A percentile compares a stretch with the other conserved stretches of the same genome.
phyloP scores from a whole-genome alignment of 2,329 filamentous ascomycete species.

The Fusarium chlamydosporum region DNA sequence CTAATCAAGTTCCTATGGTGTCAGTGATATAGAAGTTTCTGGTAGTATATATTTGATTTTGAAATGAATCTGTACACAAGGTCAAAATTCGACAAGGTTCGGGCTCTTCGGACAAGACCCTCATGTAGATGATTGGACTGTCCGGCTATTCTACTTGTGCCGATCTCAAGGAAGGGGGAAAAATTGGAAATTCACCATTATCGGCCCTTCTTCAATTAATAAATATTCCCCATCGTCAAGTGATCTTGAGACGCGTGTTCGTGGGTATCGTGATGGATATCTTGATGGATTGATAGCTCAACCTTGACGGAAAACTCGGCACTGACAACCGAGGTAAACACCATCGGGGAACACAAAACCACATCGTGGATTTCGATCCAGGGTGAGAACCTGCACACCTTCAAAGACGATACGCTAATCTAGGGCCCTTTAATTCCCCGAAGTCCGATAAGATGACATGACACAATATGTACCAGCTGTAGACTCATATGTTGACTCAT shows the following conservation, averaged over 20 bases:
- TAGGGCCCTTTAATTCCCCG: slow-evolving; percentile 19
- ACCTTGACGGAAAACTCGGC: slow-evolving; percentile 17
- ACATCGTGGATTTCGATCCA: not conserved
- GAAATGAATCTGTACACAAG: no score
- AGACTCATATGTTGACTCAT: not conserved
- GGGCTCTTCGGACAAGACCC: not conserved
- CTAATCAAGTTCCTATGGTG: no score
- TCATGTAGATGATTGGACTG: not conserved
- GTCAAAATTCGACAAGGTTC: not conserved
- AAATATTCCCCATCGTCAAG: not conserved
- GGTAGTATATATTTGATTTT: no score
- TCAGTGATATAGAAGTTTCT: no score
- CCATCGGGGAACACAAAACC: not conserved
- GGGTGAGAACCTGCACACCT: slow-evolving; percentile 7
- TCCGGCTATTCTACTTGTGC: not conserved
- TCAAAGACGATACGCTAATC: not conserved
- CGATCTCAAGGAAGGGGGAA: accelerated
- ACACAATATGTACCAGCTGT: not conserved
- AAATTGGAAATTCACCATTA: not conserved
- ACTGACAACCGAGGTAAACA: not conserved
- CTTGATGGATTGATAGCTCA: not conserved
- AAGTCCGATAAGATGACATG: not conserved
- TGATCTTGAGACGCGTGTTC: slow-evolving; percentile 3
- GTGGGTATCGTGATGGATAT: not conserved
- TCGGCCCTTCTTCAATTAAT: slow-evolving; percentile 13